Conservation (phyloP, 1,284 basidiomycete species). For the Ganoderma lingzhi region DNA sequence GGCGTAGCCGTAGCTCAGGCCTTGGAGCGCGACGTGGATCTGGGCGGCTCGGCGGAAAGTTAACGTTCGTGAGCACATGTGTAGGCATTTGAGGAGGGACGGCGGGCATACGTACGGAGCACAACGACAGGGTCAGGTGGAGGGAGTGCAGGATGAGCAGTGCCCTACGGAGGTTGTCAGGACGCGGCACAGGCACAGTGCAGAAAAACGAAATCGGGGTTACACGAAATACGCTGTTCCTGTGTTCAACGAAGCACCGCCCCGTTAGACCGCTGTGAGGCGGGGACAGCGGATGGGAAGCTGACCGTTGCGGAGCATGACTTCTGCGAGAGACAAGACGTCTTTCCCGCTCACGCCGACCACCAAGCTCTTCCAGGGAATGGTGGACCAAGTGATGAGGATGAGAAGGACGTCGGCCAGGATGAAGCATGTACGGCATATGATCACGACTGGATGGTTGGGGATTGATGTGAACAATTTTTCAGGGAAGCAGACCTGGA, state of each 20-base stretch:
- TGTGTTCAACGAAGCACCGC: background rate
- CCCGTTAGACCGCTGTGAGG: background rate
- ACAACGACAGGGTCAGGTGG: slow-evolving; percentile 8
- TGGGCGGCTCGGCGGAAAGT: background rate
- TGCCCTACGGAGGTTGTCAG: background rate
- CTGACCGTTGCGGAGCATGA: slow-evolving; percentile 9
- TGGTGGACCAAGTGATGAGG: slow-evolving; percentile 3
- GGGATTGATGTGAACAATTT: background rate
- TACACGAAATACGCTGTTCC: slow-evolving; percentile 11
- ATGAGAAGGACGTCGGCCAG: slow-evolving; percentile 6
- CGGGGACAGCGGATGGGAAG: background rate
- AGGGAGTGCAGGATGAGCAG: slow-evolving; percentile 8
- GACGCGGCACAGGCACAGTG: too few relatives aligned
- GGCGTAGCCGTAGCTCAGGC: slow-evolving; percentile 4
- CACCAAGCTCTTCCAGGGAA: background rate
- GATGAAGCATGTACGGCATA: slow-evolving; percentile 10
- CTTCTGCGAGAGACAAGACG: background rate
- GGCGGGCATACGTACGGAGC: background rate
- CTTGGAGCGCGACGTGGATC: slow-evolving; percentile 8
- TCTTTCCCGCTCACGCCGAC: background rate
- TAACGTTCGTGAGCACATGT: background rate
- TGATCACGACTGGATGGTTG: slow-evolving; percentile 1
- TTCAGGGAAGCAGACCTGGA: background rate
- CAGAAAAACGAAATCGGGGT: background rate
- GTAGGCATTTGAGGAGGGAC: background rate